Evolutionary conservation across 306 rosid species (phyloP).

Genomic region (Malus sylvestris): DNA sequence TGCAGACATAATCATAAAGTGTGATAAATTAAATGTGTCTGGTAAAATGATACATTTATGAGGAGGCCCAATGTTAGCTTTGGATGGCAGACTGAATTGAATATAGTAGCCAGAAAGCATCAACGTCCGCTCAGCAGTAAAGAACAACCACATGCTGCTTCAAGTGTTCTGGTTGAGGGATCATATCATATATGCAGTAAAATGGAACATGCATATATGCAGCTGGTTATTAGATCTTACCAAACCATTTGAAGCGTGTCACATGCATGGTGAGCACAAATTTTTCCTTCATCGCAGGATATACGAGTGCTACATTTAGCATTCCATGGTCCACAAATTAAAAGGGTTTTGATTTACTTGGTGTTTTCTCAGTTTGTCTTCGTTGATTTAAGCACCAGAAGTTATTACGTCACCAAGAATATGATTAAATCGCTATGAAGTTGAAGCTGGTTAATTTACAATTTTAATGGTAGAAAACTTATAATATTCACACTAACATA

Average conservation of each 20-base stretch:
- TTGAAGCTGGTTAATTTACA: too few relatives aligned
- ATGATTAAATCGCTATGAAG: neutral
- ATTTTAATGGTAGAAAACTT: too few relatives aligned
- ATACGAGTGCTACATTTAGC: neutral
- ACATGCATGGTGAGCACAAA: neutral
- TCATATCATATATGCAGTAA: too few relatives aligned
- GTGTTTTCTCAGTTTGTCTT: neutral
- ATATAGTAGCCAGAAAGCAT: neutral
- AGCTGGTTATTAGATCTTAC: neutral
- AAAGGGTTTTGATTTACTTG: neutral
- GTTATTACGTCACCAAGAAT: neutral
- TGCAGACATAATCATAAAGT: neutral
- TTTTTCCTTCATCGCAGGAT: neutral
- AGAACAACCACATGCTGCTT: neutral
- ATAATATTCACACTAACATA: neutral
- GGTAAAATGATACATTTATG: conserved; percentile 3
- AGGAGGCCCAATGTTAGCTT: conserved; percentile 6
- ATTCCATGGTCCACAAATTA: neutral
- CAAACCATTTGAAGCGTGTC: neutral
- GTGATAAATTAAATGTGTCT: conserved; percentile 6
- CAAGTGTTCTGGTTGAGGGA: neutral
- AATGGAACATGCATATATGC: too few relatives aligned
- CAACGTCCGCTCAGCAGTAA: neutral
- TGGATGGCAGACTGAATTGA: neutral
- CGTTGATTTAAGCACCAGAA: neutral